Conservation (phyloP, 1,284 basidiomycete genomes). For the Cryptococcus sp. region DNA sequence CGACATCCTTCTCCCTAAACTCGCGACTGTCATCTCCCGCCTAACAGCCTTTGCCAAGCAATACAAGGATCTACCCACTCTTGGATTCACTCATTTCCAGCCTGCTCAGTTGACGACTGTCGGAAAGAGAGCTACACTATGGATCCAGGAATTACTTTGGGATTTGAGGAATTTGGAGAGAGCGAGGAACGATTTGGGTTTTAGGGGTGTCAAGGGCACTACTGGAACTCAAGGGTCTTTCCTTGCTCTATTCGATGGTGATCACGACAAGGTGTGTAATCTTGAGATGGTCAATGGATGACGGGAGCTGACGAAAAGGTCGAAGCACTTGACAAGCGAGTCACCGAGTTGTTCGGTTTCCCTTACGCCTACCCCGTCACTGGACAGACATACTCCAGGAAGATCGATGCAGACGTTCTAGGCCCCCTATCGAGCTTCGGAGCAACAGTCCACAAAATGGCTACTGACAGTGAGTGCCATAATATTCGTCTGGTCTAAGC, state of each 20-base stretch:
- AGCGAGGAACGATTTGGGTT: conserved; percentile 88
- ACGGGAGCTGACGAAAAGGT: conserved; percentile 55
- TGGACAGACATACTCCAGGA: conserved; percentile 97
- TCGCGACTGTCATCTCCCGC: conserved; percentile 84
- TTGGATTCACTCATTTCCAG: conserved; percentile 99
- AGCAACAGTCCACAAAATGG: conserved; percentile 96
- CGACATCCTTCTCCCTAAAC: conserved; percentile 76
- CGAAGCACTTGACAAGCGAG: conserved; percentile 79
- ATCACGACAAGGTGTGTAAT: conserved; percentile 72
- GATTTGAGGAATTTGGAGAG: conserved; percentile 91
- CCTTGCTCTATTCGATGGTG: conserved; percentile 88
- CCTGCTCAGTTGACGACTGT: conserved; percentile 98
- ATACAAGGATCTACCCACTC: conserved; percentile 74
- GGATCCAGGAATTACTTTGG: conserved; percentile 98
- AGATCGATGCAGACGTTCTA: conserved; percentile 93
- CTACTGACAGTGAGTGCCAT: conserved; percentile 64
- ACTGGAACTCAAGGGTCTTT: conserved; percentile 98
- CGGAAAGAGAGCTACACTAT: conserved; percentile 96
- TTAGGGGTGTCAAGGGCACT: conserved; percentile 97
- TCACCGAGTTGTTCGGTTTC: conserved; percentile 89
- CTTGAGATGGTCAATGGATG: background rate
- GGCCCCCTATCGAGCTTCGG: conserved; percentile 85
- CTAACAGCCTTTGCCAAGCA: conserved; percentile 70
- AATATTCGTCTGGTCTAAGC: background rate
- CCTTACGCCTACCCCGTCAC: conserved; percentile 94